Percentiles rank a stretch among this genome's conserved stretches.
These are phyloP conservation scores for Thuja plicata DNA, from an alignment of 83 land plant species.

Conservation along the genomic window DNA sequence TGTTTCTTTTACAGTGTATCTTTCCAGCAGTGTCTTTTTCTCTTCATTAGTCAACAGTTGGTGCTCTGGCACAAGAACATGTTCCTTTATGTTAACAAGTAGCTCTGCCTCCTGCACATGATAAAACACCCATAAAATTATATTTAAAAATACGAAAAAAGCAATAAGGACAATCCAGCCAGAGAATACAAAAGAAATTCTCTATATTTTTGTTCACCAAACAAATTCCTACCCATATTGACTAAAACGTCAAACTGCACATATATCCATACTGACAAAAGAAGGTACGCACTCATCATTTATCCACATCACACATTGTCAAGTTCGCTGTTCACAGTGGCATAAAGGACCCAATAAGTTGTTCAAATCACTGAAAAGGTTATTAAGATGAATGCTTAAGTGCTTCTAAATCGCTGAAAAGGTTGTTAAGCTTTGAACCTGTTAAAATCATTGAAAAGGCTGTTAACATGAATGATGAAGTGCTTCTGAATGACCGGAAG, in stretches of 20 bases:
- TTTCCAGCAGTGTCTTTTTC: conserved; percentile 84
- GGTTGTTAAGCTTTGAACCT: too few relatives aligned
- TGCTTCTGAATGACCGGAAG: too few relatives aligned
- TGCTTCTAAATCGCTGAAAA: too few relatives aligned
- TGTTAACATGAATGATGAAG: too few relatives aligned
- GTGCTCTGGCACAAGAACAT: conserved; percentile 95
- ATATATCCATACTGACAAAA: too few relatives aligned
- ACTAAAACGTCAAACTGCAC: background rate
- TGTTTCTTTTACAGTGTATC: conserved; percentile 93
- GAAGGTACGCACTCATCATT: too few relatives aligned
- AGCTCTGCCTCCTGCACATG: conserved; percentile 85
- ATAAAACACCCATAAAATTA: background rate
- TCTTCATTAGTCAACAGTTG: conserved; percentile 78
- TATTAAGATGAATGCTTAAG: too few relatives aligned
- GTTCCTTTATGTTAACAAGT: conserved; percentile 87
- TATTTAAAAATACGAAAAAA: background rate
- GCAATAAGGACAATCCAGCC: background rate
- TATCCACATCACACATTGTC: too few relatives aligned
- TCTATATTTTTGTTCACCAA: background rate
- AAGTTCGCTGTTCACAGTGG: too few relatives aligned
- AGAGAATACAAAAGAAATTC: background rate
- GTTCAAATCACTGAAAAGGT: too few relatives aligned
- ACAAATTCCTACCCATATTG: background rate
- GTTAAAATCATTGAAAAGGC: too few relatives aligned
- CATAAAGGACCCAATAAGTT: too few relatives aligned